phyloP scores from a whole-genome alignment of 345 rosid genomes.

The Eucalyptus decipiens region DNA sequence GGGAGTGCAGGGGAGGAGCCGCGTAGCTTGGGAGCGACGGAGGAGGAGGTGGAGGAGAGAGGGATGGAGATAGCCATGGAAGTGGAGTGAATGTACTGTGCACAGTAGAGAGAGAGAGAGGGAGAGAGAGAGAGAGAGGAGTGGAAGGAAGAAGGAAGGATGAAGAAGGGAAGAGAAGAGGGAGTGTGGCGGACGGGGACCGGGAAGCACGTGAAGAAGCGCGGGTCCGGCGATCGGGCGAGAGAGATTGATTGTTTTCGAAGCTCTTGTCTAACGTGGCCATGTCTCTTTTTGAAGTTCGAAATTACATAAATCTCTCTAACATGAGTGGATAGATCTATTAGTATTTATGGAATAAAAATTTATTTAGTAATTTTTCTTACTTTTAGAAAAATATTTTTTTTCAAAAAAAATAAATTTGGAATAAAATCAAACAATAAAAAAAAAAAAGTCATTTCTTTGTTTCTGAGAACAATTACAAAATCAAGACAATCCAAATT shows the following conservation, averaged over 20 bases:
- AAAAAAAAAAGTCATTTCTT: too few relatives aligned
- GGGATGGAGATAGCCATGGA: neutral
- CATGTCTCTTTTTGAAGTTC: neutral
- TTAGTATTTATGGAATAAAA: too few relatives aligned
- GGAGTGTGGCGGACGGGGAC: neutral
- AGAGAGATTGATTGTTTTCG: neutral
- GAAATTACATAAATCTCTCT: too few relatives aligned
- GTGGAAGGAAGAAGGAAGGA: neutral
- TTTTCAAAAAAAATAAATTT: too few relatives aligned
- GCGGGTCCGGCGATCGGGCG: neutral
- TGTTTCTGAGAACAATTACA: too few relatives aligned
- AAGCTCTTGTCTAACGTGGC: neutral
- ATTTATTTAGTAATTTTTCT: too few relatives aligned
- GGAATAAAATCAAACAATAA: too few relatives aligned
- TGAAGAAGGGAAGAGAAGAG: too few relatives aligned
- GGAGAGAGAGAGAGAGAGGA: neutral
- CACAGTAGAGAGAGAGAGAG: neutral
- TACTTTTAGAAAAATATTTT: too few relatives aligned
- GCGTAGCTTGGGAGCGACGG: neutral
- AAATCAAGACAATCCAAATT: too few relatives aligned
- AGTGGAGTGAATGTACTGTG: neutral
- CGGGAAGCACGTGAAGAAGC: neutral
- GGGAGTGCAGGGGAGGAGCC: neutral
- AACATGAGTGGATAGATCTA: too few relatives aligned
- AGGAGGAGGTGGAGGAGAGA: neutral